A percentile compares a stretch with the other conserved stretches of the same genome.
These are phyloP conservation scores for Verticillium nubilum DNA, from an alignment of 2,329 filamentous ascomycete genomes.

Conservation along the genomic window DNA sequence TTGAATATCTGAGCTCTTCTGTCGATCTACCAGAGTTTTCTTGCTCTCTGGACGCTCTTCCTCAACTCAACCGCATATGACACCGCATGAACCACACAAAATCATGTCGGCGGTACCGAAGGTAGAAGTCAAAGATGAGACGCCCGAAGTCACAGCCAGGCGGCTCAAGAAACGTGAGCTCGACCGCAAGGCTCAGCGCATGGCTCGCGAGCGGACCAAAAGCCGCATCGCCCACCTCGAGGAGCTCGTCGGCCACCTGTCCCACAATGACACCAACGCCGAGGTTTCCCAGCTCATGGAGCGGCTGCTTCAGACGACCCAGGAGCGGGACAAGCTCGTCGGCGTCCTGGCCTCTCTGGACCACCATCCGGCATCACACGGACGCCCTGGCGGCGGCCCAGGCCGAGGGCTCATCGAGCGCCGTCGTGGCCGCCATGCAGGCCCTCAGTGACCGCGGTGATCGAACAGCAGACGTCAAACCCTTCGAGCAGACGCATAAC, in stretches of 20 bases:
- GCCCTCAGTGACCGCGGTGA: background rate
- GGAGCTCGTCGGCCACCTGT: slow-evolving; percentile 15
- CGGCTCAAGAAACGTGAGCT: slow-evolving; percentile 21
- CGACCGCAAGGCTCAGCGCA: slow-evolving; percentile 20
- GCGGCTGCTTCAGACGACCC: slow-evolving; percentile 15
- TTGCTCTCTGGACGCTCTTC: too few relatives aligned
- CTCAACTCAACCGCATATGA: background rate
- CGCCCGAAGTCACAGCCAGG: background rate
- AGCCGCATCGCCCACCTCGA: slow-evolving; percentile 21
- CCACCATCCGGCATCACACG: background rate
- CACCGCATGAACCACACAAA: background rate
- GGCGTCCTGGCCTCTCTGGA: background rate
- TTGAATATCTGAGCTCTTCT: too few relatives aligned
- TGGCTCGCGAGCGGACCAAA: slow-evolving; percentile 20
- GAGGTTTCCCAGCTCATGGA: slow-evolving; percentile 16
- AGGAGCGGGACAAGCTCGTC: slow-evolving; percentile 12
- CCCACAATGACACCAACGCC: slow-evolving; percentile 13
- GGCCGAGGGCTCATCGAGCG: background rate
- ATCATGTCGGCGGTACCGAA: background rate
- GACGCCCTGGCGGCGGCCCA: background rate
- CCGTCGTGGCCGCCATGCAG: background rate
- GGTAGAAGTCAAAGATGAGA: background rate
- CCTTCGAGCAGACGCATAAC: background rate
- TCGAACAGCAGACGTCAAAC: background rate
- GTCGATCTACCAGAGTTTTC: too few relatives aligned